phyloP scores from a whole-genome alignment of 129 eudicot species.

The Calendula officinalis region DNA sequence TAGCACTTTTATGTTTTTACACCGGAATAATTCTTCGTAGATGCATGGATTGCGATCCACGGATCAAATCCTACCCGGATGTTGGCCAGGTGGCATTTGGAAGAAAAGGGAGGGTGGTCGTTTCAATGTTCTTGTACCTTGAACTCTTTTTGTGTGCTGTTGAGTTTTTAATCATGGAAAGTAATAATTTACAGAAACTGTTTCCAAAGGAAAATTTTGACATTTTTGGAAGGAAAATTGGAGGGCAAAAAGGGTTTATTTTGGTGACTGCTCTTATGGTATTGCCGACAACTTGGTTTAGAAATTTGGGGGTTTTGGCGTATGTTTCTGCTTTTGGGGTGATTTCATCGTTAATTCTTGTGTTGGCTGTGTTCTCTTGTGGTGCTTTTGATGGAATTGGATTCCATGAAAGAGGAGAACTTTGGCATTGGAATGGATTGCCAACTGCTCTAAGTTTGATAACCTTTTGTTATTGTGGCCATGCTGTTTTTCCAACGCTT shows the following conservation, averaged over 20 bases:
- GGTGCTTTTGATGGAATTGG: slow-evolving; percentile 66
- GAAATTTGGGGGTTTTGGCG: slow-evolving; percentile 46
- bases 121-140: slow-evolving; percentile 51
- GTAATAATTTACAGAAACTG: slow-evolving; percentile 36
- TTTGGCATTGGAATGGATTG: slow-evolving; percentile 48
- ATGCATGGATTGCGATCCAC: slow-evolving; percentile 40
- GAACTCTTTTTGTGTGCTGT: slow-evolving; percentile 58
- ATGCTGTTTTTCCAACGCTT: slow-evolving; percentile 61
- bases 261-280: slow-evolving; percentile 36
- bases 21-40: slow-evolving; percentile 50
- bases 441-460: slow-evolving; percentile 52
- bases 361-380: slow-evolving; percentile 47
- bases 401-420: slow-evolving; percentile 41
- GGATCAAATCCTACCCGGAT: slow-evolving; percentile 46
- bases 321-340: slow-evolving; percentile 53
- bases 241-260: slow-evolving; percentile 43
- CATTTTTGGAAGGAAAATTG: slow-evolving; percentile 32
- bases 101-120: slow-evolving; percentile 39
- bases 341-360: slow-evolving; percentile 45
- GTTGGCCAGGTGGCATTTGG: slow-evolving; percentile 68
- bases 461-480: slow-evolving; percentile 60
- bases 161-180: slow-evolving; percentile 54
- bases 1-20: slow-evolving; percentile 50
- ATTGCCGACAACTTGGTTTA: slow-evolving; percentile 52
- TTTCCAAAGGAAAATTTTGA: slow-evolving; percentile 36